Evolutionary conservation across 2,329 filamentous ascomycete genomes (phyloP), one percentile per base, ranked within the genome.

Genomic region (Tympanopsis confertula): DNA sequence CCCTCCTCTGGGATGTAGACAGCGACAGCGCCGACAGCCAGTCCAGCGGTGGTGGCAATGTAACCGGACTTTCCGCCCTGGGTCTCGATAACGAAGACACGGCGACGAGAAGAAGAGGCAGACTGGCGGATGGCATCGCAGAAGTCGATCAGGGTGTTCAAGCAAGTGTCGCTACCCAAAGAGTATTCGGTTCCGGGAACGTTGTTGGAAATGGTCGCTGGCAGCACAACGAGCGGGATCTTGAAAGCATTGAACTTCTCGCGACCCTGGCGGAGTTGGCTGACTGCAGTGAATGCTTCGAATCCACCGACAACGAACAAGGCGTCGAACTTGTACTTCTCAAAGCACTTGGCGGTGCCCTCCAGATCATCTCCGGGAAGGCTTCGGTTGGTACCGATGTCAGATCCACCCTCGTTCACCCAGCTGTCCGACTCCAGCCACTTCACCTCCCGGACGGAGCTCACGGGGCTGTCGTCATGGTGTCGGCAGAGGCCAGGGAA

Each of bases 181-280:
- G 87, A 95, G 66, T 95, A 96, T 61, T 98, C 91, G 0, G 89
- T 94, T 28, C 91, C 91, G 0, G 91, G 91, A 4, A 98, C 91
- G 57, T 98, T 98, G 70, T 98, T 98, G 46, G 86, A 94, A 49
- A 98, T 89, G 7, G 91, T 98, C n/a, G 91, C 91, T 0, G 91
- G 91, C 19, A 98, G 70, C 30, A 95, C 72, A 38, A 82, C 74
- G 70, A 96, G 86, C 15, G 91, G 91, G 45, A 98, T 95, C 58
- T 86, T 87, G 54, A 98, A 83, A 1, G 83, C 81, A 10, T 85
- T 78, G 60, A 84, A 94, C 43, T 85, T 63, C 24, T 77, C 71
- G 39, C 87, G 73, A 13, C 82, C 87, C 63, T 85, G 77, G 47
- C 88, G 81, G 42, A 98, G 71, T 59, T 96, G 83, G 33, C 84